phyloP scores from a whole-genome alignment of 768 basidiomycete species.

The Dentipellis sp. region DNA sequence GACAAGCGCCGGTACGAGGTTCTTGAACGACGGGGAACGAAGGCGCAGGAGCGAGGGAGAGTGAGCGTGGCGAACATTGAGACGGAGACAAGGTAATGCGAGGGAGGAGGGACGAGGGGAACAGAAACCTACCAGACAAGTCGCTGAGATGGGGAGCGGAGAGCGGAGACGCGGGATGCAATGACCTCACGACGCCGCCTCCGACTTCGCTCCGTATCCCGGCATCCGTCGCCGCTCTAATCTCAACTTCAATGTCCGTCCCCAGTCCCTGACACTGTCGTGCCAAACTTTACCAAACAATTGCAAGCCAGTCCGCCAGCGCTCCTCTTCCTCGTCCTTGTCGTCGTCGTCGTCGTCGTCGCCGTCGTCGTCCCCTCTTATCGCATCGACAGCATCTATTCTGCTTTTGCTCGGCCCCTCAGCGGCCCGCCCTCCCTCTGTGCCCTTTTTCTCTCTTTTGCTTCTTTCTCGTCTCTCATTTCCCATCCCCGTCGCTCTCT shows the following conservation, averaged over 20 bases:
- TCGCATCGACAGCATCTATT: slow-evolving; percentile 4
- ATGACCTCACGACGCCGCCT: slow-evolving; percentile 2
- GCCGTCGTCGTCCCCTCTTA: background rate
- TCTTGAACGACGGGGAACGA: background rate
- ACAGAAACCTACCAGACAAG: slow-evolving; percentile 8
- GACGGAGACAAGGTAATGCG: too few species aligned
- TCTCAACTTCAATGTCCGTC: too few species aligned
- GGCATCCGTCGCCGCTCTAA: too few species aligned
- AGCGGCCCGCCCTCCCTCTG: slow-evolving; percentile 11
- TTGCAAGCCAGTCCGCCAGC: slow-evolving; percentile 5
- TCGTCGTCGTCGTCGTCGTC: background rate
- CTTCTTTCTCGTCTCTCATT: slow-evolving; percentile 21
- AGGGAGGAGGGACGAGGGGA: too few species aligned
- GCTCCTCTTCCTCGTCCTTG: slow-evolving; percentile 11
- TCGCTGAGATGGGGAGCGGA: slow-evolving; percentile 12
- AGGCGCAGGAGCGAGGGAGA: background rate
- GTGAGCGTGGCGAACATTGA: background rate
- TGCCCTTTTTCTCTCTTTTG: slow-evolving; percentile 21
- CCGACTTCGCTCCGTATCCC: background rate
- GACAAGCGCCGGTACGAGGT: slow-evolving; percentile 6
- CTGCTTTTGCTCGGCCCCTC: slow-evolving; percentile 19
- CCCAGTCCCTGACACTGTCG: background rate
- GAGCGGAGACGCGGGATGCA: slow-evolving; percentile 14
- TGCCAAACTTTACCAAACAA: slow-evolving; percentile 10
- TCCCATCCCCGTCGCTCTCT: slow-evolving; percentile 27